Base-by-base conservation (phyloP, 2,329 filamentous ascomycete genomes). In the Aspergillus sp. region DNA sequence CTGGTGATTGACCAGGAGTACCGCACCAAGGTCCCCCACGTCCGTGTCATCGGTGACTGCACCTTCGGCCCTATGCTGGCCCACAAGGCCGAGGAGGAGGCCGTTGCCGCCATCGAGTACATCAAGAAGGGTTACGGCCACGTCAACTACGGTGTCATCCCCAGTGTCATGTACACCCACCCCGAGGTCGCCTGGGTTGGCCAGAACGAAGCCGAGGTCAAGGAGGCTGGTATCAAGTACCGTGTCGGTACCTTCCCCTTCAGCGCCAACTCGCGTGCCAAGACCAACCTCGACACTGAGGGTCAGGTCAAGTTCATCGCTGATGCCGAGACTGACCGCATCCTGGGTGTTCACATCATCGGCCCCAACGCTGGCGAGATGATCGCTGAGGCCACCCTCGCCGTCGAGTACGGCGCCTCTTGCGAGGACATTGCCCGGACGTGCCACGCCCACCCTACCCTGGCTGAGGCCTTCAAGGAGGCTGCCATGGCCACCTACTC, bases 61-160 rank as follows among this genome's bases (percentile, higher is more conserved):
- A 98, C 93, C 37, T 98, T 98, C 68, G 93, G 93, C 7, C 90
- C 90, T 63, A 98, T 98, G 93, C 84, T 98, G 62, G 93, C 93
- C 43, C 93, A 98, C 81, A 98, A 98, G 81, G 93, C 93, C 40
- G 93, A 98, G 74, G 93, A 98, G 74, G 93, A 98, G 74, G 93
- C 81, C 48, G 90, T 97, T 52, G 93, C 93, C 29, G 91, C 85
- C 45, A 79, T 97, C 51, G 93, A 98, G 73, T 97, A 90, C 78
- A 93, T 98, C 72, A 91, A 88, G 76, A 97, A 97, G 79, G 90
- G 90, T 54, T 86, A 94, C 71, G 93, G 93, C 46, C 93, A 98
- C 72, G 93, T 98, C 73, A 98, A 98, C 85, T 98, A 98, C 75
- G 88, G 83, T 62, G 88, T 86, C 69, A 98, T 98, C 65, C 93